Base-by-base conservation (phyloP, 2,329 filamentous ascomycete species). In the Fusarium austroafricanum region DNA sequence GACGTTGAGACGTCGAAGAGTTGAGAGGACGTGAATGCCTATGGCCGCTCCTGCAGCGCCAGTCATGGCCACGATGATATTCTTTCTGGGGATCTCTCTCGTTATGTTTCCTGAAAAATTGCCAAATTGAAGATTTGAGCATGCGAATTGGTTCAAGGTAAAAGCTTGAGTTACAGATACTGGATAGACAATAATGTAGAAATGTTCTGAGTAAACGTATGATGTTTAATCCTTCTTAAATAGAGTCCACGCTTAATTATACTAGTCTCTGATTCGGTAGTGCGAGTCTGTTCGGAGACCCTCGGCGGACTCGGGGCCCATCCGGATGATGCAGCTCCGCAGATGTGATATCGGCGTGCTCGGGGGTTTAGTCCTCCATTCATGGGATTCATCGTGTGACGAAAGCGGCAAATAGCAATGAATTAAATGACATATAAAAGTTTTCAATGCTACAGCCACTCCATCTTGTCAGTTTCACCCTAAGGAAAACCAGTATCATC, bases 41-140 rank as follows among this genome's bases (percentile, higher is more conserved):
- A 81, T 75, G 3, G 78, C 70, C 3, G 83, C 76, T 5, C 83
- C 83, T 0, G 83, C 85, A 1, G 83, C 83, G 5, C 83, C 83
- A 3, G 84, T 85, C 42, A 86, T 81, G 20, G 78, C 84, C 9
- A 85, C 77, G 2, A 85, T 77, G 49, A 85, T 83, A 10, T 76
- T 71, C 6, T 58, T 57, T 49, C 53, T 60, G 20, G 31, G 14
- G 15, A 17, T 17, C 12, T 60, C 43, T 50, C 23, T 42, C 52
- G 57, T 60, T 2, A 37, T 58, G 21, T 12, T 5, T n/a, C 10
- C 4, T 53, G 26, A 39, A n/a, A 15, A 18, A 31, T 6, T 15
- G 3, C n/a, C 9, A 18, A 29, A 6, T 38, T 15, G 21, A 1
- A 20, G 10, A 7, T 15, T n/a, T 17, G 10, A 18, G 10, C 15